Evolutionary conservation across 2,329 filamentous ascomycete species (phyloP).

Genomic region (Stagonosporopsis tanaceti): DNA sequence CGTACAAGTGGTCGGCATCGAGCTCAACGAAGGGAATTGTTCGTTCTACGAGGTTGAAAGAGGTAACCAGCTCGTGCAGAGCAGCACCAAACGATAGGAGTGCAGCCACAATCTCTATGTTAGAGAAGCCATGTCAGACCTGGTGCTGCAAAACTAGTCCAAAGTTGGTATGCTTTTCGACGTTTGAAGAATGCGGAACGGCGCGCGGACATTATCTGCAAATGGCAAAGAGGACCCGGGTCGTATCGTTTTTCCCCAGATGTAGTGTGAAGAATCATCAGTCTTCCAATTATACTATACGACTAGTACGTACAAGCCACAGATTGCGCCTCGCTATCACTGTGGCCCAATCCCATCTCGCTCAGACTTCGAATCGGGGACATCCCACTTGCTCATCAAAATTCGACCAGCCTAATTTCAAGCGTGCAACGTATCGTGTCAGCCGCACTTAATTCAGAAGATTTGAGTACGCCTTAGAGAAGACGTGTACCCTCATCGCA

Average conservation of each 20-base stretch:
- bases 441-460: background rate
- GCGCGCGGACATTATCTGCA: slow-evolving; percentile 5
- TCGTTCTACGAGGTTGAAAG: background rate
- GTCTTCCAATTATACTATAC: background rate
- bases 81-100: background rate
- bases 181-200: background rate
- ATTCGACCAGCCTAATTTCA: slow-evolving; percentile 2
- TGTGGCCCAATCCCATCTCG: background rate
- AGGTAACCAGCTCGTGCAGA: background rate
- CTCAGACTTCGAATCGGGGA: background rate
- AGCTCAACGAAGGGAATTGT: background rate
- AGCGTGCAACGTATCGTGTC: background rate
- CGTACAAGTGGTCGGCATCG: background rate
- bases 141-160: slow-evolving; percentile 1
- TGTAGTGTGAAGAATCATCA: background rate
- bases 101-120: background rate
- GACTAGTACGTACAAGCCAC: background rate
- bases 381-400: background rate
- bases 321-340: background rate
- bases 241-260: background rate
- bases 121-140: background rate
- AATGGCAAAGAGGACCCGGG: slow-evolving; percentile 1
- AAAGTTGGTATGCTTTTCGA: slow-evolving; percentile 1
- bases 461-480: background rate
- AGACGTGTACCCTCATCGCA: background rate